These are phyloP conservation scores for Pycnococcus provasolii DNA, from an alignment of 139 green algal genomes.

Conservation along the genomic window DNA sequence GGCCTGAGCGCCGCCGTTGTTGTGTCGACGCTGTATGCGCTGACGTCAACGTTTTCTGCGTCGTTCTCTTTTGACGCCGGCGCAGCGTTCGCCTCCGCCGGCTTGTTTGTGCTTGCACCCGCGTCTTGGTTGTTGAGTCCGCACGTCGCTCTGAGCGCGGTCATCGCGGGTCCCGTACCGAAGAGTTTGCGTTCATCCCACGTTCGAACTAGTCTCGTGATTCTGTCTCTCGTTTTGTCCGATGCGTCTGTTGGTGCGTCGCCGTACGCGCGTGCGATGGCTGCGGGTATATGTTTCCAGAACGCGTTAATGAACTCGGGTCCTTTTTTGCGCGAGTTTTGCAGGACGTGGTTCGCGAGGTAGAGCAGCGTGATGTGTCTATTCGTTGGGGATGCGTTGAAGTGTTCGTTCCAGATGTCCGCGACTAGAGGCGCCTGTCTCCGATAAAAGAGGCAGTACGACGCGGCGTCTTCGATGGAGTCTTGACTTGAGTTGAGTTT, in stretches of 20 bases:
- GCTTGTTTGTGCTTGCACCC: too few relatives aligned
- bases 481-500: constrained; percentile 48
- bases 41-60: too few relatives aligned
- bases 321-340: constrained; percentile 59
- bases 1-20: too few relatives aligned
- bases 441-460: constrained; percentile 31
- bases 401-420: constrained; percentile 18
- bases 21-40: too few relatives aligned
- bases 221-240: constrained; percentile 23
- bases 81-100: too few relatives aligned
- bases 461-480: constrained; percentile 41
- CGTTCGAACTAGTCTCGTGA: constrained; percentile 34
- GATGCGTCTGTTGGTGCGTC: constrained; percentile 35
- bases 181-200: constrained; percentile 47
- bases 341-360: constrained; percentile 64
- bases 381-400: background rate
- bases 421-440: constrained; percentile 21
- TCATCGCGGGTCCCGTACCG: background rate
- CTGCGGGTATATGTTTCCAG: constrained; percentile 38
- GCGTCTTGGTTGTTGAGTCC: too few relatives aligned
- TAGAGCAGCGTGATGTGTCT: constrained; percentile 52
- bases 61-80: too few relatives aligned
- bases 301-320: constrained; percentile 58
- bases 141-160: too few relatives aligned
- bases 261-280: background rate